Percentiles rank a stretch among this genome's conserved stretches.
These are phyloP conservation scores for Glycine soja DNA, from an alignment of 306 rosid genomes.

Conservation along the genomic window DNA sequence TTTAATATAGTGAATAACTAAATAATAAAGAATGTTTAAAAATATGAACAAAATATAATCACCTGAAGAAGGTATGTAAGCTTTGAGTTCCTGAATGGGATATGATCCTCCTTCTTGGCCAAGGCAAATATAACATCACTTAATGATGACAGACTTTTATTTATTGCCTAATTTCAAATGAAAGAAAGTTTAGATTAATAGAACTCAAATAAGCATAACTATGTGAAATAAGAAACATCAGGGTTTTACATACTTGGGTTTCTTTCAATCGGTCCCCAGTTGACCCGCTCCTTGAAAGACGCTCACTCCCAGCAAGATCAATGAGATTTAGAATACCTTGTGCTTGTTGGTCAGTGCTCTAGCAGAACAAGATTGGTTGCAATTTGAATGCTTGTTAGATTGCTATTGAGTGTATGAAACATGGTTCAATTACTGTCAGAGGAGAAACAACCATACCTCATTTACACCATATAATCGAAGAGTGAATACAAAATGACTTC, in stretches of 20 bases:
- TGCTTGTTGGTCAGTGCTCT: constrained; percentile 97
- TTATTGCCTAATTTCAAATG: constrained; percentile 72
- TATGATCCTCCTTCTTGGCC: constrained; percentile 95
- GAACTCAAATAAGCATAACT: constrained; percentile 31
- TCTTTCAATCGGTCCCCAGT: constrained; percentile 93
- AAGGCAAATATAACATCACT: constrained; percentile 94
- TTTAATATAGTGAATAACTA: neutral
- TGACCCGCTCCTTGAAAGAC: constrained; percentile 96
- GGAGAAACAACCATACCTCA: constrained; percentile 65
- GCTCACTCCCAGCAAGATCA: constrained; percentile 99
- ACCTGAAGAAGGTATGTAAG: constrained; percentile 99
- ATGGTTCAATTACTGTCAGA: constrained; percentile 1
- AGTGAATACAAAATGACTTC: constrained; percentile 98
- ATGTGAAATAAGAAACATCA: constrained; percentile 23
- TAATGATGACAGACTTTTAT: constrained; percentile 84
- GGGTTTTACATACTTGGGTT: constrained; percentile 75
- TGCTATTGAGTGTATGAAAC: neutral
- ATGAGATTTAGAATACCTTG: constrained; percentile 93
- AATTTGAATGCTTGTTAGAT: constrained; percentile 29
- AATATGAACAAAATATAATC: constrained; percentile 31
- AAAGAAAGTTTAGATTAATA: constrained; percentile 34
- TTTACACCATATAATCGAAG: constrained; percentile 87
- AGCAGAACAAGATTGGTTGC: constrained; percentile 27
- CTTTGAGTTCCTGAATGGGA: constrained; percentile 95
- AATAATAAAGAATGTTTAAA: neutral